phyloP scores from a whole-genome alignment of 176 grass and related monocot species.

The Aegilops longissima region DNA sequence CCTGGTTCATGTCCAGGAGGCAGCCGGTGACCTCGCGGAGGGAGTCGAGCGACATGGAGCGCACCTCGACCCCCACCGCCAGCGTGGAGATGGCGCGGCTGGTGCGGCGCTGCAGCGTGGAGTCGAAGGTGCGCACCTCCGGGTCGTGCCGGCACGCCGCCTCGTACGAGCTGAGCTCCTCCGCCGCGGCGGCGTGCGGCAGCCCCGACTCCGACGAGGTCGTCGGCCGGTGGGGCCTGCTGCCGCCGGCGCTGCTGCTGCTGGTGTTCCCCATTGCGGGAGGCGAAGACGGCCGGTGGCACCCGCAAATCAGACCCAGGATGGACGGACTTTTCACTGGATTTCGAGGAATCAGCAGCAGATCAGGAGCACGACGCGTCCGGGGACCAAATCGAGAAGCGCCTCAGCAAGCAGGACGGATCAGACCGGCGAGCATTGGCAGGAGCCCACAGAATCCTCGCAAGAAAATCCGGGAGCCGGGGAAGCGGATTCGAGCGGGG shows the following conservation, averaged over 20 bases:
- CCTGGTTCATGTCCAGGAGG: constrained; percentile 99
- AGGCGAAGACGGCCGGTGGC: background rate
- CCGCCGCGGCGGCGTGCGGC: constrained; percentile 39
- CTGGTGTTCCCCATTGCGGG: constrained; percentile 49
- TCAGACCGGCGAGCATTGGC: constrained; percentile 21
- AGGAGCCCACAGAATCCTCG: background rate
- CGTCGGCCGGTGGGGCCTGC: constrained; percentile 19
- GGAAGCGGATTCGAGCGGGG: background rate
- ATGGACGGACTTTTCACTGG: background rate
- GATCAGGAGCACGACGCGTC: constrained; percentile 6
- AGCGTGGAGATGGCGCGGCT: constrained; percentile 84
- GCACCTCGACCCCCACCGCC: constrained; percentile 82
- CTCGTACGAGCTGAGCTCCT: constrained; percentile 87
- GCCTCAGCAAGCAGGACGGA: constrained; percentile 18
- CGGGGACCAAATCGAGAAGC: background rate
- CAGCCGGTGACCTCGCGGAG: constrained; percentile 83
- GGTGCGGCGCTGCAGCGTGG: constrained; percentile 78
- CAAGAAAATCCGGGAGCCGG: background rate
- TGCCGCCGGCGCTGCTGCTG: constrained; percentile 22
- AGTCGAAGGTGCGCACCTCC: constrained; percentile 84
- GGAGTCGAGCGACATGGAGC: constrained; percentile 75
- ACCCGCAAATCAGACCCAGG: constrained; percentile 14
- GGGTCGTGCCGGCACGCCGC: constrained; percentile 82
- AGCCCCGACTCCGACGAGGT: constrained; percentile 21
- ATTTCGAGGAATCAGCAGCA: background rate